Base-by-base conservation (phyloP, 164 flowering plant species). In the Aristolochia fimbriata region DNA sequence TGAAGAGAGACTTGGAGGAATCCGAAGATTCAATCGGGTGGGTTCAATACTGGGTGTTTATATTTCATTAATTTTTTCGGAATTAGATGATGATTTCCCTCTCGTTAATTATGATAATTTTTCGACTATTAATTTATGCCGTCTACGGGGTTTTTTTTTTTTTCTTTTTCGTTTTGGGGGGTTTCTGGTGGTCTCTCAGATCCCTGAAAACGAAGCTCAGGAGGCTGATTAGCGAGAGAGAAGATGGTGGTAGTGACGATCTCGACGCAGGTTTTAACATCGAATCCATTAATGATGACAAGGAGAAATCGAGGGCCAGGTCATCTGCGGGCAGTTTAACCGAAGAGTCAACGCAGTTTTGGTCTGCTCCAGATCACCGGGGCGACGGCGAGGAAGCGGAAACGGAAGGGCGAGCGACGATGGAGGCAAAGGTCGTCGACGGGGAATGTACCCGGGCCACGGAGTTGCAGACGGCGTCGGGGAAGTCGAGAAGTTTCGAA, bases 21-120 rank as follows among this genome's bases (percentile, higher is more conserved):
- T 85, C 96, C 16, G 90, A 88, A 46, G 85, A 76, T 66, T 83
- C 94, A 51, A 91, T 88, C 59, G 96, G 89, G 97, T 91, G 14
- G 10, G 66, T 17, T 55, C 41, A 31, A 55, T 27, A 2, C 30
- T 27, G 2, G 30, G n/a, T n/a, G n/a, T n/a, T n/a, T n/a, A n/a
- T n/a, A 27, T 27, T 27, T 5, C 30, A 27, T 27, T 27, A 27
- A 27, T 27, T n/a, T n/a, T n/a, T n/a, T n/a, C n/a, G n/a, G n/a
- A 2, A 27, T 27, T 2, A 5, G 30, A 5, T 2, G 30, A 27
- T 27, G 30, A 27, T 27, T 27, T 5, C 30, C 5, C 3, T 5
- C 3, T 27, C 30, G 5, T 27, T 27, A 5, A 27, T 27, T 27
- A 27, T 27, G 30, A 27, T 5, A 27, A 27, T 27, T 27, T 27